Evolutionary conservation across 2,329 filamentous ascomycete genomes (phyloP).

Genomic region (Chaetomiaceae sp.): DNA sequence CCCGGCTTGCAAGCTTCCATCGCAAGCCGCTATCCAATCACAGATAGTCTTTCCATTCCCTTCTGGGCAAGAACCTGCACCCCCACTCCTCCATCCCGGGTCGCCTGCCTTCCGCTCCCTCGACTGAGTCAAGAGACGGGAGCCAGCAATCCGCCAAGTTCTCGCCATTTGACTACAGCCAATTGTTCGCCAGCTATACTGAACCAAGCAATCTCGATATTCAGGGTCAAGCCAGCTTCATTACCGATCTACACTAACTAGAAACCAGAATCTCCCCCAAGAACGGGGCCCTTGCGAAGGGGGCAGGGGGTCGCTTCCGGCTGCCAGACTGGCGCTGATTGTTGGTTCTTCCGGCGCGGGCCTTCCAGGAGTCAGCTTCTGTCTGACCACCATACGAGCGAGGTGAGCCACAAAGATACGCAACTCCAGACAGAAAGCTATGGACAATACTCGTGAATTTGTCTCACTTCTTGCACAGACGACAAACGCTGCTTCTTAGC

Average conservation of each 20-base stretch:
- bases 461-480: too few species aligned
- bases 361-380: too few species aligned
- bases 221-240: not conserved
- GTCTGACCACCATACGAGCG: too few species aligned
- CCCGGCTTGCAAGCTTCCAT: constrained; percentile 18
- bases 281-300: too few species aligned
- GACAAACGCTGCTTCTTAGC: too few species aligned
- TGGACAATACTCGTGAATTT: too few species aligned
- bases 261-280: too few species aligned
- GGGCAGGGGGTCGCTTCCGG: too few species aligned
- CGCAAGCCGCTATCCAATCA: constrained; percentile 19
- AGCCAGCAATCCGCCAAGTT: constrained; percentile 11
- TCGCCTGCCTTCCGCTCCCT: constrained; percentile 18
- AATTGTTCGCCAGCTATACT: not conserved
- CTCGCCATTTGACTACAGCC: not conserved
- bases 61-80: constrained; percentile 7
- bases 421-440: too few species aligned
- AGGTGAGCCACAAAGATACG: too few species aligned
- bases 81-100: constrained; percentile 18
- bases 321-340: too few species aligned
- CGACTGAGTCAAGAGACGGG: constrained; percentile 23
- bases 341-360: too few species aligned
- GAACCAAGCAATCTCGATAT: not conserved
- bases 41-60: not conserved
- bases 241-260: not conserved